Evolutionary conservation across 495 filamentous ascomycete species (phyloP), one percentile per base, ranked within the genome.

Genomic region (Sphaerosporella brunnea): DNA sequence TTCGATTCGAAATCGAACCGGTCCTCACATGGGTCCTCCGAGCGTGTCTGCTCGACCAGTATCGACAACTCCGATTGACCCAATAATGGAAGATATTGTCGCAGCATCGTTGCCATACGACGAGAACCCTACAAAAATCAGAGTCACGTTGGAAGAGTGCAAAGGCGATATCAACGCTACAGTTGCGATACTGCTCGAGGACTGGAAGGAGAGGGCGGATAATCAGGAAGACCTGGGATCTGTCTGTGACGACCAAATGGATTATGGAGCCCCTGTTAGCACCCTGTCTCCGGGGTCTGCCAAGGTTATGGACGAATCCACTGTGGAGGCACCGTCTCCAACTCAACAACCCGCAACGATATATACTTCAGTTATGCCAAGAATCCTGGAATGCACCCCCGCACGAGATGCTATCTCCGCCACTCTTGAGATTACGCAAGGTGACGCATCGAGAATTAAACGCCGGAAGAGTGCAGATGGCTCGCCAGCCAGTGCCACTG

Each of bases 61-160:
- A 20, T 19, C 44, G 55, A 49, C 49, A 52, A 49, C 19, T 42
- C 48, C 38, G 59, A 50, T 26, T 53, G 38, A 24, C 48, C 70
- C 72, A 5, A 81, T 77, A 77, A 79, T 78, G 62, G 70, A 80
- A 32, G 68, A 76, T 13, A 63, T 64, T 2, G 77, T 81, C 16
- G 59, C 68, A 42, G 67, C 69, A 43, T 70, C 72, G 8, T 63
- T 81, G 19, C 74, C 75, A 11, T 70, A 71, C 47, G 65, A 69
- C 23, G 69, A 67, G 19, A 69, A 74, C 51, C 68, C 69, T 11
- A 66, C 59, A 4, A 66, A 69, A 18, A 75, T 81, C 42, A 65
- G 70, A 13, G 69, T 73, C 49, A 69, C 70, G 47, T 65, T 82
- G 19, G 67, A 78, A 49, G 66, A 74, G 49, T 72, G 67, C 36